phyloP scores from a whole-genome alignment of 495 filamentous ascomycete species.

The Physcia stellaris region DNA sequence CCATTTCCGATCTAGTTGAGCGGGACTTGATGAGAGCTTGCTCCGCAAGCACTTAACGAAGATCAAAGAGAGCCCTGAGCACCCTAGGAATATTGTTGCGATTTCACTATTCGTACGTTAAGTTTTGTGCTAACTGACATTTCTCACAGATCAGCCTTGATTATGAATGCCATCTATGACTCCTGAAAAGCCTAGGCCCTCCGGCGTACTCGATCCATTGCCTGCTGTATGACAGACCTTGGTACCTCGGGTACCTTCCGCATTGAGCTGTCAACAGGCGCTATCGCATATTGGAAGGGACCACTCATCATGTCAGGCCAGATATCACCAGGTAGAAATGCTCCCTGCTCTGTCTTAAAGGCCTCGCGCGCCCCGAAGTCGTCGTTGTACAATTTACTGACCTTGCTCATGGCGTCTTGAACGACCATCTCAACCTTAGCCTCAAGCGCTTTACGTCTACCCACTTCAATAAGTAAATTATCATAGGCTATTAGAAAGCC shows the following conservation, averaged over 20 bases:
- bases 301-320: slow-evolving; percentile 61
- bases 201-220: slow-evolving; percentile 14
- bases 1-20: too few relatives aligned
- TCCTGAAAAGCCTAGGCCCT: too few relatives aligned
- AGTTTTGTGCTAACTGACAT: too few relatives aligned
- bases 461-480: slow-evolving; percentile 68
- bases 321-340: slow-evolving; percentile 77
- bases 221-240: slow-evolving; percentile 15
- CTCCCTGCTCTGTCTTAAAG: slow-evolving; percentile 71
- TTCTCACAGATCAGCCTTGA: too few relatives aligned
- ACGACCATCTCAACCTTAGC: slow-evolving; percentile 60
- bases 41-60: too few relatives aligned
- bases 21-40: too few relatives aligned
- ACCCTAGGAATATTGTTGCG: too few relatives aligned
- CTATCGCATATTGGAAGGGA: slow-evolving; percentile 44
- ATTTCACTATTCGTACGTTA: too few relatives aligned
- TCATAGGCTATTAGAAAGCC: slow-evolving; percentile 75
- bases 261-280: slow-evolving; percentile 18
- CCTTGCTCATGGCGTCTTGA: slow-evolving; percentile 56
- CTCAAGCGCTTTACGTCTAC: slow-evolving; percentile 54
- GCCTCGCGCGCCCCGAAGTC: slow-evolving; percentile 63
- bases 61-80: too few relatives aligned
- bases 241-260: slow-evolving; percentile 17
- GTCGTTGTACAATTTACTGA: slow-evolving; percentile 60
- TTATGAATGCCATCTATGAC: too few relatives aligned